These are phyloP conservation scores for Arachnomyces sp. DNA, from an alignment of 2,329 filamentous ascomycete genomes.

Conservation along the genomic window DNA sequence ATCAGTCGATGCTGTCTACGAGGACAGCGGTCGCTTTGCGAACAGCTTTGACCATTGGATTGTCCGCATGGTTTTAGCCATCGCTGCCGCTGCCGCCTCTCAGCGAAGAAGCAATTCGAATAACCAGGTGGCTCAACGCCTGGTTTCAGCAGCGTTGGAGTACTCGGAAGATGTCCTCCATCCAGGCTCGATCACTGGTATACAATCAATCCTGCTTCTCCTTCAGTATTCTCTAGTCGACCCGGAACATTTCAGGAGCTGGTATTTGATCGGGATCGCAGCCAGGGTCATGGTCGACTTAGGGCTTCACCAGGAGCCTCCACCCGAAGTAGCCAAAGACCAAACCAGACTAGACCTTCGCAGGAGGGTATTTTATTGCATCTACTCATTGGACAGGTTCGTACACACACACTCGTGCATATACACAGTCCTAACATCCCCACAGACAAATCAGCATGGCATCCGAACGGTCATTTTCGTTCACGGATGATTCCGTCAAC, in stretches of 20 bases:
- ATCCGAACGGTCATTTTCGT: constrained; percentile 80
- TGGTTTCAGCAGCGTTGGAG: constrained; percentile 60
- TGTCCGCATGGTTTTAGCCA: constrained; percentile 81
- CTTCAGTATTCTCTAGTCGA: constrained; percentile 87
- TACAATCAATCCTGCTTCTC: constrained; percentile 78
- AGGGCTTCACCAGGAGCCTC: constrained; percentile 87
- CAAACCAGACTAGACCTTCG: constrained; percentile 67
- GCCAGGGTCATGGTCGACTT: constrained; percentile 81
- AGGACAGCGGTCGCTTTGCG: constrained; percentile 56
- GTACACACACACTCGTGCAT: constrained; percentile 15
- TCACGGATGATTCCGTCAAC: constrained; percentile 79
- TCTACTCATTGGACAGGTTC: constrained; percentile 81
- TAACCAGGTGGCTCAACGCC: constrained; percentile 51
- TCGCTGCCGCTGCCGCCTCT: constrained; percentile 68
- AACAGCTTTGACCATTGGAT: constrained; percentile 70
- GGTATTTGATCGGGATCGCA: constrained; percentile 88
- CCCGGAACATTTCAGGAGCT: constrained; percentile 84
- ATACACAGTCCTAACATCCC: constrained; percentile 14
- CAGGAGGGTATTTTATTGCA: constrained; percentile 79
- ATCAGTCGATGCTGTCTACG: constrained; percentile 75
- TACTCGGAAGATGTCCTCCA: constrained; percentile 76
- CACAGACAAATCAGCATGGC: constrained; percentile 77
- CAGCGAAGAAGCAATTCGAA: constrained; percentile 57
- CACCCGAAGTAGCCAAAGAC: constrained; percentile 59
- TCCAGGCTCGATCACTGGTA: constrained; percentile 75